A percentile compares a stretch with the other conserved stretches of the same genome.
phyloP scores from a whole-genome alignment of 2,329 filamentous ascomycete species.

The Dendryphion nanum region DNA sequence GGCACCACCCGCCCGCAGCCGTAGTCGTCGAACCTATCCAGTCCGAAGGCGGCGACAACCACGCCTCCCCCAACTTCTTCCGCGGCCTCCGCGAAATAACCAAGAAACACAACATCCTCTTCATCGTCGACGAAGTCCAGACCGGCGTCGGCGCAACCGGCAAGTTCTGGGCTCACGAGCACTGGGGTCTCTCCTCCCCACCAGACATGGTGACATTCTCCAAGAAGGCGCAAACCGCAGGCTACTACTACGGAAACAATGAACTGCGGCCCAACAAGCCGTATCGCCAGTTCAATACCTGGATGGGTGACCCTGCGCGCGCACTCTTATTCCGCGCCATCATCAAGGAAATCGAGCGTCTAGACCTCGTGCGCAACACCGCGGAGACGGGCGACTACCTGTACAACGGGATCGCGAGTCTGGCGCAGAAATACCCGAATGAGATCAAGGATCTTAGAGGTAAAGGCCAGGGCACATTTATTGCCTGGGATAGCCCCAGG shows the following conservation, averaged over 20 bases:
- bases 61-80: constrained; percentile 87
- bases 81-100: constrained; percentile 77
- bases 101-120: constrained; percentile 70
- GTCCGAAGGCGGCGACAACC: constrained; percentile 93
- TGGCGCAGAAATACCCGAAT: constrained; percentile 69
- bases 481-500: constrained; percentile 82
- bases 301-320: constrained; percentile 90
- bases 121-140: constrained; percentile 94
- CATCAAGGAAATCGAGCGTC: constrained; percentile 73
- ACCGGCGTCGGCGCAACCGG: constrained; percentile 90
- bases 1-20: constrained; percentile 76
- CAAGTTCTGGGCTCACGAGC: constrained; percentile 95
- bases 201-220: constrained; percentile 94
- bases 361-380: constrained; percentile 77
- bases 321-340: constrained; percentile 85
- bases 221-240: constrained; percentile 92
- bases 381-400: constrained; percentile 77
- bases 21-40: constrained; percentile 88
- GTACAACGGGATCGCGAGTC: constrained; percentile 64
- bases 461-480: constrained; percentile 86
- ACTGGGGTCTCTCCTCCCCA: constrained; percentile 78
- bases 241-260: constrained; percentile 85
- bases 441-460: constrained; percentile 83
- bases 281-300: constrained; percentile 96
- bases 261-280: constrained; percentile 84